phyloP scores from a whole-genome alignment of 345 rosid species.

The Populus deltoides region DNA sequence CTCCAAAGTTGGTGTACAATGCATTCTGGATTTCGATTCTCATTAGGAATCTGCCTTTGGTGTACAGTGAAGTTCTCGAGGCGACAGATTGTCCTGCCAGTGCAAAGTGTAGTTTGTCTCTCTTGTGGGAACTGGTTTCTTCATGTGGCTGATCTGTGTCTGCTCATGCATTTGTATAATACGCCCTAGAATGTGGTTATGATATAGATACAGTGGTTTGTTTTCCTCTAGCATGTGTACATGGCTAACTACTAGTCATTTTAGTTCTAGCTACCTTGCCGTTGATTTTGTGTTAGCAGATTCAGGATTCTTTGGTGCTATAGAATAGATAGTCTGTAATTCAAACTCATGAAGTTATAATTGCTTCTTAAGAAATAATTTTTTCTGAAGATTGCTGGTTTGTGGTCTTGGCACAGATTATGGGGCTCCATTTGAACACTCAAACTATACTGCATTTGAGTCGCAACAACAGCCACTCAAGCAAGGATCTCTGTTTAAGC shows the following conservation, averaged over 20 bases:
- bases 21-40: slow-evolving; percentile 14
- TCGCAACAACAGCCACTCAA: no score
- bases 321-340: slow-evolving; percentile 36
- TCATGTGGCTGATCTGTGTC: slow-evolving; percentile 15
- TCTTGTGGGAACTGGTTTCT: slow-evolving; percentile 16
- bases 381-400: background rate
- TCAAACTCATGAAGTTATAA: slow-evolving; percentile 29
- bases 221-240: slow-evolving; percentile 36
- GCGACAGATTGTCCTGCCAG: slow-evolving; percentile 4
- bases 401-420: background rate
- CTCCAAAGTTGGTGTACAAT: slow-evolving; percentile 18
- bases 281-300: slow-evolving; percentile 27
- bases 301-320: slow-evolving; percentile 46
- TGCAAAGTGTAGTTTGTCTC: slow-evolving; percentile 16
- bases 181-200: slow-evolving; percentile 25
- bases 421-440: background rate
- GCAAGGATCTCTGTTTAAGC: no score
- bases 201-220: slow-evolving; percentile 27
- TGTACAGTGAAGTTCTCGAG: slow-evolving; percentile 31
- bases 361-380: slow-evolving; percentile 21
- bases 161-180: slow-evolving; percentile 40
- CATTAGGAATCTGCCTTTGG: slow-evolving; percentile 20
- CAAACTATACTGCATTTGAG: no score
- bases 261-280: slow-evolving; percentile 14
- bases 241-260: slow-evolving; percentile 42